Evolutionary conservation across 331 rosid species (phyloP), one percentile per base, ranked within the genome.

Genomic region (Telfairia occidentalis): DNA sequence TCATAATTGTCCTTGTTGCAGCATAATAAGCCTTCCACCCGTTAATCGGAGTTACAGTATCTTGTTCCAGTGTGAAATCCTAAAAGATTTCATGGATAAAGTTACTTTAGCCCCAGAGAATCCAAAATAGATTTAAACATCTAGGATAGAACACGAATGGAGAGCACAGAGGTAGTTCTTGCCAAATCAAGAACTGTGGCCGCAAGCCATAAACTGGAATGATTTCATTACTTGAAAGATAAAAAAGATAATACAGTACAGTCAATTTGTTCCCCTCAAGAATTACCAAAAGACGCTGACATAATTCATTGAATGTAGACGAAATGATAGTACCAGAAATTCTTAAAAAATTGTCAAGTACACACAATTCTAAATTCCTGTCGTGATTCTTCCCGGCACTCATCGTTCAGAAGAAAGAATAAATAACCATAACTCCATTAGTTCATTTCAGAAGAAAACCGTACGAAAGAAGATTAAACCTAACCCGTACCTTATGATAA

Each of bases 21-120:
- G 99, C 99, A 85, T 96, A 96, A 85, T 96, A 96, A 54, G 97
- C 94, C 79, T 96, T 96, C 99, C 99, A 96, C 78, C 99, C 99
- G 74, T 92, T 96, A 29, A 48, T 72, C 28, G 99, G 99, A 8
- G 85, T 90, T 63, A 96, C 74, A 6, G 79, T 82, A 77, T 85
- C 96, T 82, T 96, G 99, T 84, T 96, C 99, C 88, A 84, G 82
- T 6, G 99, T 90, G 81, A 90, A 96, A 84, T 96, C 99, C 99
- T 96, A 76, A 57, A 81, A 82, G 50, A 34, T 55, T 45, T 24
- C 28, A 78, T 16, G 46, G 19, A 52, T 53, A 43, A 15, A 13
- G 43, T 53, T 24, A 43, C 29, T 38, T 74, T 12, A 74, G 75
- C 75, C 75, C 58, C 28, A 71, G 29, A 15, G 18, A 48, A 67